Evolutionary conservation across 768 basidiomycete genomes (phyloP).

Genomic region (Suillus alpinus): DNA sequence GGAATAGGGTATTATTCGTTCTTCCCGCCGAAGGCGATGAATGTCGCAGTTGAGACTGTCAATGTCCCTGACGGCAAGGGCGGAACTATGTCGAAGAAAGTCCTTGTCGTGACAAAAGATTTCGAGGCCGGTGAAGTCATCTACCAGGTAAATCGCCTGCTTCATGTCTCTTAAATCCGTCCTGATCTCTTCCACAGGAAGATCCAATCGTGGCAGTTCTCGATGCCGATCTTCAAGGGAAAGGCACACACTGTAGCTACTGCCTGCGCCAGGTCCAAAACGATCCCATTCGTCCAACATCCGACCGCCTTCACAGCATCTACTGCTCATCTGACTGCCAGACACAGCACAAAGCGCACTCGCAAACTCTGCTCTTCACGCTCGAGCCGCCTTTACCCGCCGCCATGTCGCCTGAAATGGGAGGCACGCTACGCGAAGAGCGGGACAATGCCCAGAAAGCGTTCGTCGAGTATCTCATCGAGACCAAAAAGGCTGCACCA

Average conservation of each 20-base stretch:
- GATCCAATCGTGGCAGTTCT: conserved; percentile 67
- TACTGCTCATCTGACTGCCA: conserved; percentile 78
- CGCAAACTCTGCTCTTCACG: conserved; percentile 70
- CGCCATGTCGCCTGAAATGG: conserved; percentile 30
- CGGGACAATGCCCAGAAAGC: conserved; percentile 60
- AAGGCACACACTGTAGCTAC: conserved; percentile 69
- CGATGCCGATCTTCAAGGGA: conserved; percentile 66
- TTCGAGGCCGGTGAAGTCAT: conserved; percentile 70
- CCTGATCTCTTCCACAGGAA: conserved; percentile 49
- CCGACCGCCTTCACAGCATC: conserved; percentile 53
- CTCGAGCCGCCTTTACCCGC: conserved; percentile 58
- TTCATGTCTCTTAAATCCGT: not conserved
- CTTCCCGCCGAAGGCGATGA: conserved; percentile 74
- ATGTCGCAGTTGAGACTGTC: conserved; percentile 56
- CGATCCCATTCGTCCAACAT: conserved; percentile 42
- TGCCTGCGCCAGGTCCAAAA: conserved; percentile 62
- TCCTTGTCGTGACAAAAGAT: conserved; percentile 64
- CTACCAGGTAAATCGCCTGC: conserved; percentile 53
- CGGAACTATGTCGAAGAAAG: conserved; percentile 40
- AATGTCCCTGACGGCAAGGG: conserved; percentile 20
- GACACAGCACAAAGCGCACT: conserved; percentile 51
- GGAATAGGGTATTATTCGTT: conserved; percentile 69
- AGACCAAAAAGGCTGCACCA: conserved; percentile 42
- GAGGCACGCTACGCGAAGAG: conserved; percentile 35
- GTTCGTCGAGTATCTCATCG: conserved; percentile 54